A percentile compares a stretch with the other conserved stretches of the same genome.
Conservation (phyloP, 768 basidiomycete genomes). For the Heimioporus sp. region DNA sequence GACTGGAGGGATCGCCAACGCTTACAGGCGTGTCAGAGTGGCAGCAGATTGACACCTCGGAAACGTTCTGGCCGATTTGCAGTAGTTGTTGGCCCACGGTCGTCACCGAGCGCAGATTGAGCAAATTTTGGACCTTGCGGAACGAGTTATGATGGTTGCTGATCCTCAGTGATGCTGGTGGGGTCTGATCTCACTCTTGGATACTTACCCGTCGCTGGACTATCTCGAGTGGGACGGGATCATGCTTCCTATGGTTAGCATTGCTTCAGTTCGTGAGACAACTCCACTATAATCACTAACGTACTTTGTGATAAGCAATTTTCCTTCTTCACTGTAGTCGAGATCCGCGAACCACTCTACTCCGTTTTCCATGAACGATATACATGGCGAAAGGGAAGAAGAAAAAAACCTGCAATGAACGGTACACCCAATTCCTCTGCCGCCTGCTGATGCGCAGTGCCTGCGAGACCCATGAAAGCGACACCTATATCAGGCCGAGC, state of each 20-base stretch:
- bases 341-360: constrained; percentile 69
- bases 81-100: constrained; percentile 42
- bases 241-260: constrained; percentile 43
- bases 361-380: background rate
- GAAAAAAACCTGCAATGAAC: constrained; percentile 55
- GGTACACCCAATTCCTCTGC: constrained; percentile 51
- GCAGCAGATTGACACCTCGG: constrained; percentile 59
- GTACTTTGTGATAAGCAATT: constrained; percentile 59
- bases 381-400: background rate
- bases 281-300: background rate
- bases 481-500: constrained; percentile 28
- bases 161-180: no score
- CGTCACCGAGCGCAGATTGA: constrained; percentile 44
- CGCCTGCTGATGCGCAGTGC: constrained; percentile 58
- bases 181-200: no score
- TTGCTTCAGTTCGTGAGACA: background rate
- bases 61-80: constrained; percentile 42
- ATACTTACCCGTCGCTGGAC: constrained; percentile 43
- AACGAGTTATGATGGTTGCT: no score
- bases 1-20: background rate
- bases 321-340: constrained; percentile 55
- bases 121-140: constrained; percentile 43
- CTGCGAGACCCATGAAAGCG: constrained; percentile 62
- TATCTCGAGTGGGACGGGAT: constrained; percentile 40
- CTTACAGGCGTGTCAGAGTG: constrained; percentile 65